Base-by-base conservation (phyloP, 345 rosid species). In the Moricandia arvensis region DNA sequence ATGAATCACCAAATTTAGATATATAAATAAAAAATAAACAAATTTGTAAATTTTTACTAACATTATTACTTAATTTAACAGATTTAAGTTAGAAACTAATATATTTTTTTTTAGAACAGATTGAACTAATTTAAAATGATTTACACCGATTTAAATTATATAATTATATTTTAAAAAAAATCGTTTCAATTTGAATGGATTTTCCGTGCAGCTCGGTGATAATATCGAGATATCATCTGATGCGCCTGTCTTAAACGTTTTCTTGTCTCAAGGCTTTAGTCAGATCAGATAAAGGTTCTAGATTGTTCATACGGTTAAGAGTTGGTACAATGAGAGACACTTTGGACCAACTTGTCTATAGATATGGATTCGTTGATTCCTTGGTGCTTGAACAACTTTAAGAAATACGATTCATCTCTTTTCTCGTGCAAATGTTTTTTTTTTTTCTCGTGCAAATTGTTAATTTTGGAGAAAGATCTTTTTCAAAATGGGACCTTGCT, bases 171-270 rank as follows among this genome's bases (percentile, higher is more conserved):
- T 21, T 21, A 21, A 21, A 21, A 21, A 21, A 21, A 21, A 21
- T 21, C 24, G 24, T 21, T 21, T 21, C 24, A 21, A 21, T 21
- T 21, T 21, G 24, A 21, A 21, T 21, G 24, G 24, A 21, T 21
- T 21, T 21, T 21, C 24, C 27, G 75, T 91, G 58, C 85, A 79
- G 62, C 78, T 81, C 13, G 91, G 88, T 41, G 96, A 91, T 75
- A 75, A 59, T 38, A 77, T 91, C 54, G 82, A 87, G 63, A 67
- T 90, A 80, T 87, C 96, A 55, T 79, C 90, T 3, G 72, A 69
- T 73, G 97, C 97, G 16, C 93, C 93, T 0, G 79, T 73, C 75
- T 80, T 91, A 74, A 87, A 83, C 66, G 87, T 90, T 62, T 89
- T 87, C 84, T 79, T 93, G 85, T 80, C 91, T 61, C 45, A 75